phyloP scores from a whole-genome alignment of 2,329 filamentous ascomycete species.

The Ceratocystis cubensis region DNA sequence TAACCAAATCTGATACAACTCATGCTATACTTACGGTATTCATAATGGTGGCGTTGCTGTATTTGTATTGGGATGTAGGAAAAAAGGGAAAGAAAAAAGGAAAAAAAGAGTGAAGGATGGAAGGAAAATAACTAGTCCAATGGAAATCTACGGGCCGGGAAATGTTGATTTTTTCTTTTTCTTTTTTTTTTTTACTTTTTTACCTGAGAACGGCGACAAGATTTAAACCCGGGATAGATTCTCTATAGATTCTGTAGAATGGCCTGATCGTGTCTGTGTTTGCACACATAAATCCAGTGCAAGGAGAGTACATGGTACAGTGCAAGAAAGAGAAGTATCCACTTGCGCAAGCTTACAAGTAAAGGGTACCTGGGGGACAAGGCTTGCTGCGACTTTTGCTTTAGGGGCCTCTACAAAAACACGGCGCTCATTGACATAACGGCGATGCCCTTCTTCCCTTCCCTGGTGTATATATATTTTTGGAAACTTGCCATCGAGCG shows the following conservation, averaged over 20 bases:
- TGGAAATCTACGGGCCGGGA: neutral
- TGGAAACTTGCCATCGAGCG: neutral
- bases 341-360: neutral
- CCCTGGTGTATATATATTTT: too few relatives aligned
- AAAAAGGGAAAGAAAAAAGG: neutral
- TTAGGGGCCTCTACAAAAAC: too few relatives aligned
- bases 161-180: too few relatives aligned
- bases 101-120: neutral
- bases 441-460: too few relatives aligned
- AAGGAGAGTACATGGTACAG: neutral
- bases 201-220: neutral
- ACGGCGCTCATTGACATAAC: too few relatives aligned
- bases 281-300: neutral
- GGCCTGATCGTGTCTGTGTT: neutral
- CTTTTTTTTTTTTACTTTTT: neutral
- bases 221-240: neutral
- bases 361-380: neutral
- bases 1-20: neutral
- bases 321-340: neutral
- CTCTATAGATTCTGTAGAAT: neutral
- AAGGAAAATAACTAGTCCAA: neutral
- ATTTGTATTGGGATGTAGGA: neutral
- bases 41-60: constrained; percentile 30
- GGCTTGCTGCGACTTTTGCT: neutral
- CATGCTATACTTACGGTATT: constrained; percentile 38